Percentiles rank a stretch among this genome's conserved stretches.
Evolutionary conservation across 352 stramenopile genomes (phyloP).

Genomic region (Phytophthora kernoviae): DNA sequence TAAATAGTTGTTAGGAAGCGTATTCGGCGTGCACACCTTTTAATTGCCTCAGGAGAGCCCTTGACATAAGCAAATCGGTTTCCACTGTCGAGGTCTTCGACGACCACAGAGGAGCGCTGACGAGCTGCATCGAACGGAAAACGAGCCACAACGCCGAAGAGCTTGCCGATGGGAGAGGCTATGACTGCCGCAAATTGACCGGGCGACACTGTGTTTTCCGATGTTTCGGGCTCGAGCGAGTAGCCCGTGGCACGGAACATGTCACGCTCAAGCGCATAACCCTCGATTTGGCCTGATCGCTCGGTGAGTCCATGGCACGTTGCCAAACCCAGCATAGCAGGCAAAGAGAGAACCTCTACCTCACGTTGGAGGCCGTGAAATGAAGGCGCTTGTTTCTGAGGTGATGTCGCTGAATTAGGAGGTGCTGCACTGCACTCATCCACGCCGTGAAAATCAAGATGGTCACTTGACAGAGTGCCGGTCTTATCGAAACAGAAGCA

Average conservation of each 20-base stretch:
- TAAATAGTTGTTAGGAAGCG: conserved; percentile 75
- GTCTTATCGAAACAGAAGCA: conserved; percentile 89
- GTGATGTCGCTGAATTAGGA: conserved; percentile 4
- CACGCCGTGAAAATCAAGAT: conserved; percentile 74
- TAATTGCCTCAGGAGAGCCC: conserved; percentile 65
- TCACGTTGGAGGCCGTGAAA: conserved; percentile 68
- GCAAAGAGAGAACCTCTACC: conserved; percentile 70
- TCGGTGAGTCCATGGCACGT: conserved; percentile 74
- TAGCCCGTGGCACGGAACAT: conserved; percentile 79
- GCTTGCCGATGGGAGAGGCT: conserved; percentile 71
- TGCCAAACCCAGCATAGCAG: conserved; percentile 62
- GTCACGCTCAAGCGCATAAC: conserved; percentile 71
- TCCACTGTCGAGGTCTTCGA: conserved; percentile 69
- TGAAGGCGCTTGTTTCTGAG: conserved; percentile 20
- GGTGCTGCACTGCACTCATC: conserved; percentile 51
- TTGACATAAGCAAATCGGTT: conserved; percentile 75
- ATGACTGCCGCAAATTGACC: conserved; percentile 62
- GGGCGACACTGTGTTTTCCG: conserved; percentile 20
- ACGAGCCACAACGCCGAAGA: conserved; percentile 69
- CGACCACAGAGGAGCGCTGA: conserved; percentile 71
- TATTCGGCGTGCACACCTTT: conserved; percentile 65
- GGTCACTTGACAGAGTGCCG: conserved; percentile 73
- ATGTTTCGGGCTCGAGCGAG: conserved; percentile 54
- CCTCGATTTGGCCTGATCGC: conserved; percentile 51
- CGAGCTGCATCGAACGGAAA: conserved; percentile 75